These are phyloP conservation scores for Bacidia gigantensis DNA, from an alignment of 495 filamentous ascomycete species.

Conservation along the genomic window DNA sequence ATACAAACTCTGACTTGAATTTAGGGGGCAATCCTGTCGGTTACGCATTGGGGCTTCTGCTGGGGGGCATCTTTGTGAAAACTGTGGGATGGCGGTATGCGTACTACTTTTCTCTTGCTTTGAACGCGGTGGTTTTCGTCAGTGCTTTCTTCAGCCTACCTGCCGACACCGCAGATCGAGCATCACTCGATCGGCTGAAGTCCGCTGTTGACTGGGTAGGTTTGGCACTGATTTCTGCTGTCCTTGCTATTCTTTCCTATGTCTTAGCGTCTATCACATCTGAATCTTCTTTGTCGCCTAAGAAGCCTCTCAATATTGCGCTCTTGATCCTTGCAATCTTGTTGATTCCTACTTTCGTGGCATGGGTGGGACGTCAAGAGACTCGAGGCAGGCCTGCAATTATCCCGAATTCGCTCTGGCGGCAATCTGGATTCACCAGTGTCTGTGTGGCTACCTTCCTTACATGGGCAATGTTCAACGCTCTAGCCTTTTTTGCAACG, in stretches of 20 bases:
- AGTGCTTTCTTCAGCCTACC: constrained; percentile 28
- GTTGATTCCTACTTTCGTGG: constrained; percentile 31
- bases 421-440: constrained; percentile 31
- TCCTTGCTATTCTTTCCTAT: constrained; percentile 30
- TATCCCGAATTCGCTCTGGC: constrained; percentile 41
- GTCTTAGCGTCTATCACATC: constrained; percentile 30
- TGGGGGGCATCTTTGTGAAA: constrained; percentile 34
- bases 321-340: constrained; percentile 27
- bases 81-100: constrained; percentile 37
- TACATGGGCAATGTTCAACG: constrained; percentile 36
- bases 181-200: constrained; percentile 19
- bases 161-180: constrained; percentile 1
- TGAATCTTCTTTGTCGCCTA: constrained; percentile 9
- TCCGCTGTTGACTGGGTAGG: constrained; percentile 38
- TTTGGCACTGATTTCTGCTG: constrained; percentile 22
- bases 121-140: constrained; percentile 24
- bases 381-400: constrained; percentile 26
- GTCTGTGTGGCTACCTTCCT: constrained; percentile 41
- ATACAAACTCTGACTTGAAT: too few relatives aligned
- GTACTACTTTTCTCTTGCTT: constrained; percentile 28
- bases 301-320: constrained; percentile 18
- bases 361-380: constrained; percentile 34
- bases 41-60: constrained; percentile 29
- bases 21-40: constrained; percentile 32
- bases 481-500: constrained; percentile 34